These are phyloP conservation scores for Phylloporus sp. DNA, from an alignment of 768 basidiomycete genomes.

Conservation along the genomic window DNA sequence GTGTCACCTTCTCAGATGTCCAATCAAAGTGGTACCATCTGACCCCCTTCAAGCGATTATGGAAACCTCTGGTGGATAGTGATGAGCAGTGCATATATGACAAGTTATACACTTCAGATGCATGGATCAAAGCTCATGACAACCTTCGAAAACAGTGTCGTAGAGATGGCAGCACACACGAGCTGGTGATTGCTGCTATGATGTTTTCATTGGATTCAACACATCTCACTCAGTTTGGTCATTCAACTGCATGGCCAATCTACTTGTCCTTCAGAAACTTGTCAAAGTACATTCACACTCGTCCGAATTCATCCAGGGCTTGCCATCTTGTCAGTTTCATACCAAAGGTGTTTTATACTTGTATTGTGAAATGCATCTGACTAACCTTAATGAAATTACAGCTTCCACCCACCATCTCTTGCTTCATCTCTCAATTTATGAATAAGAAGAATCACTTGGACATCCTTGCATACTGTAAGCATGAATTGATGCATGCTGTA, in stretches of 20 bases:
- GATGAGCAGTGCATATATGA: constrained; percentile 13
- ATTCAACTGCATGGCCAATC: neutral
- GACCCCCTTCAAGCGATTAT: constrained; percentile 19
- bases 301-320: too few species aligned
- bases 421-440: too few species aligned
- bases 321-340: neutral
- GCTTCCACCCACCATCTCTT: neutral
- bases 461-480: too few species aligned
- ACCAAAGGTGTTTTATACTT: neutral
- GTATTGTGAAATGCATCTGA: too few species aligned
- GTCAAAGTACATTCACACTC: too few species aligned
- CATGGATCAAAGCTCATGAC: constrained; percentile 19
- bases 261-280: too few species aligned
- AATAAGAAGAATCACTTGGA: too few species aligned
- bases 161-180: constrained; percentile 6
- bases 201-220: constrained; percentile 20
- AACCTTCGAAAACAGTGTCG: constrained; percentile 13
- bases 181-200: constrained; percentile 10
- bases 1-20: constrained; percentile 1
- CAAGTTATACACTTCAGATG: constrained; percentile 21
- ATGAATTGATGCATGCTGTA: too few species aligned
- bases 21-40: constrained; percentile 15
- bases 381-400: neutral
- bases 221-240: constrained; percentile 12
- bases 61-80: neutral